phyloP scores from a whole-genome alignment of 768 basidiomycete genomes.

The Multifurca ochricompacta region DNA sequence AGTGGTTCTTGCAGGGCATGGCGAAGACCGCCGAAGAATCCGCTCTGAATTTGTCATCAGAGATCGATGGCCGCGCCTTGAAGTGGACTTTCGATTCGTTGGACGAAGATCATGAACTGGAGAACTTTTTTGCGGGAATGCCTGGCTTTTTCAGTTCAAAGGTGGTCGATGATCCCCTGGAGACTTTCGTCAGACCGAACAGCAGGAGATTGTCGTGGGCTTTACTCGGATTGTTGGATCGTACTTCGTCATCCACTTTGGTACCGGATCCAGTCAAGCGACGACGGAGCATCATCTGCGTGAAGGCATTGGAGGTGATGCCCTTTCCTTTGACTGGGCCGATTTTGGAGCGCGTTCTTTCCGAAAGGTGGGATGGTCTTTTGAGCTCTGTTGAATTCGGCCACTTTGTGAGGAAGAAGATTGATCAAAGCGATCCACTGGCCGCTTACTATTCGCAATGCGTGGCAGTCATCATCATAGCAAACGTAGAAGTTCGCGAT shows the following conservation, averaged over 20 bases:
- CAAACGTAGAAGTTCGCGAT: not conserved
- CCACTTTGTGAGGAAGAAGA: not conserved
- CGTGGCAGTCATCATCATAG: not conserved
- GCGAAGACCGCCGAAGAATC: not conserved
- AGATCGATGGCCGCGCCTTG: too few relatives aligned
- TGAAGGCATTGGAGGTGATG: too few relatives aligned
- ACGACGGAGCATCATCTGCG: not conserved
- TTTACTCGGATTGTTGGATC: not conserved
- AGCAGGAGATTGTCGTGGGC: not conserved
- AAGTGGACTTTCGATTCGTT: not conserved
- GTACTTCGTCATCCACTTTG: not conserved
- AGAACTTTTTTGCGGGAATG: not conserved
- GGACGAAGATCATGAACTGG: not conserved
- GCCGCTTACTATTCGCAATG: not conserved
- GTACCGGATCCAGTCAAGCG: not conserved
- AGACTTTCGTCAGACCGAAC: not conserved
- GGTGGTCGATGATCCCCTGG: not conserved
- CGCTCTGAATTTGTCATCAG: not conserved
- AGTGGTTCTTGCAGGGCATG: too few relatives aligned
- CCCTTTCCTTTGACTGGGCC: not conserved
- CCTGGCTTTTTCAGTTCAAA: not conserved
- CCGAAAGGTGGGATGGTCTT: too few relatives aligned
- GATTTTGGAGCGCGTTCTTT: not conserved
- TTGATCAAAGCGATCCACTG: not conserved
- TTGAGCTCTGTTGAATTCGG: not conserved